Base-by-base conservation (phyloP, 2,329 filamentous ascomycete genomes). In the Paraconiothyrium sp. region DNA sequence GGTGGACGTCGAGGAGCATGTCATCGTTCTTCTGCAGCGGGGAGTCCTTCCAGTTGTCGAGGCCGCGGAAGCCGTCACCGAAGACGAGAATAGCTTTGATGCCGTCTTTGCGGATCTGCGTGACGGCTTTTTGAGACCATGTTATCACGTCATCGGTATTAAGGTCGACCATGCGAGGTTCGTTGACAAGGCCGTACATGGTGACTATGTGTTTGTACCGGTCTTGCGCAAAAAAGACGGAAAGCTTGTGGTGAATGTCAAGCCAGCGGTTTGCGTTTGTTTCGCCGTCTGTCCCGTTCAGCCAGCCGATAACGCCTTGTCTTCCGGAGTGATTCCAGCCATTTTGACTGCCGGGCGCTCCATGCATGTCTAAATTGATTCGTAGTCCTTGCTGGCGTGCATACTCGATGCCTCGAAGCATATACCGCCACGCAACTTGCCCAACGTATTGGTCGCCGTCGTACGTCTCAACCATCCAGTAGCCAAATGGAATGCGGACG, bases 301-400 rank as follows among this genome's bases (percentile, higher is more conserved):
- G 82, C 95, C 95, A 99, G 30, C 88, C 85, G 65, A 98, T 94
- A 1, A 80, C 63, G 1, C 95, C 94, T 76, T 91, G 90, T 10
- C 89, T 88, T 0, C 95, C 95, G 69, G 92, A 96, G 78, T 99
- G 95, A 72, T 97, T 97, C 94, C 94, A 98, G 1, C 95, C 95
- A 72, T 99, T 99, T 75, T 98, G 95, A 63, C 91, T 94, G 0
- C 95, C 95, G 0, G 94, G 94, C 0, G 95, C 84, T n/a, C 86
- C 93, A 80, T 99, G 95, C 4, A 97, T 82, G 77, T 99, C 95
- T 4, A 99, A 87, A 65, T 98, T 98, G 44, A 99, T 89, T 1
- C 95, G 90, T 4, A 99, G 83, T 0, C 95, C 95, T 76, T 97
- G 91, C 74, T 96, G 94, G 30, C 95, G 90, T 48, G 92, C 92